Conservation (phyloP, 768 basidiomycete species). For the Auricularia cornea region DNA sequence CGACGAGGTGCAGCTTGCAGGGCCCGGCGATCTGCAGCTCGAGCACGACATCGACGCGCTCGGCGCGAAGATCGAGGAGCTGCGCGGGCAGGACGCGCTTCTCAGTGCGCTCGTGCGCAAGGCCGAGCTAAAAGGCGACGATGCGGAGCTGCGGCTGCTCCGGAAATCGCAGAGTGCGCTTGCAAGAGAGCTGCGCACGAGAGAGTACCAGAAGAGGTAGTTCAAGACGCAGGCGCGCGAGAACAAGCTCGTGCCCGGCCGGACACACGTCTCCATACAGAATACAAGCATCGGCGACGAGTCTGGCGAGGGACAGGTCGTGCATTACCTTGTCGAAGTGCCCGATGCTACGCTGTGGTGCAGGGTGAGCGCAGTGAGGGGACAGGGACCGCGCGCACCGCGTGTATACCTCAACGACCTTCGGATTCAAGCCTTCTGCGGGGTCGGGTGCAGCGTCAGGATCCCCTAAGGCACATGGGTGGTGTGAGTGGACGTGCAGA, state of each 20-base stretch:
- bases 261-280: constrained; percentile 76
- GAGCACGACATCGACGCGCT: constrained; percentile 80
- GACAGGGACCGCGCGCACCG: constrained; percentile 48
- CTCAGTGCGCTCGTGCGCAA: constrained; percentile 86
- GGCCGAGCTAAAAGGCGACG: constrained; percentile 88
- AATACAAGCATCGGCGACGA: constrained; percentile 78
- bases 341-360: constrained; percentile 54
- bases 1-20: constrained; percentile 64
- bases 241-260: constrained; percentile 74
- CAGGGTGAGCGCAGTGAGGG: constrained; percentile 9
- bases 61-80: constrained; percentile 60
- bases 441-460: constrained; percentile 50
- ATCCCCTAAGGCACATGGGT: background rate
- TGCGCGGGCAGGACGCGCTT: constrained; percentile 74
- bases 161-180: constrained; percentile 75
- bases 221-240: constrained; percentile 93
- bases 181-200: constrained; percentile 71
- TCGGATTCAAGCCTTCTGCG: constrained; percentile 80
- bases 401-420: constrained; percentile 86
- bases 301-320: constrained; percentile 73
- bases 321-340: constrained; percentile 82
- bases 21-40: constrained; percentile 83
- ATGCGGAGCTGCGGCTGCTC: constrained; percentile 75
- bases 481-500: background rate
- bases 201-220: constrained; percentile 84